Base-by-base conservation (phyloP, 2,329 filamentous ascomycete genomes). In the Pyricularia sp. region DNA sequence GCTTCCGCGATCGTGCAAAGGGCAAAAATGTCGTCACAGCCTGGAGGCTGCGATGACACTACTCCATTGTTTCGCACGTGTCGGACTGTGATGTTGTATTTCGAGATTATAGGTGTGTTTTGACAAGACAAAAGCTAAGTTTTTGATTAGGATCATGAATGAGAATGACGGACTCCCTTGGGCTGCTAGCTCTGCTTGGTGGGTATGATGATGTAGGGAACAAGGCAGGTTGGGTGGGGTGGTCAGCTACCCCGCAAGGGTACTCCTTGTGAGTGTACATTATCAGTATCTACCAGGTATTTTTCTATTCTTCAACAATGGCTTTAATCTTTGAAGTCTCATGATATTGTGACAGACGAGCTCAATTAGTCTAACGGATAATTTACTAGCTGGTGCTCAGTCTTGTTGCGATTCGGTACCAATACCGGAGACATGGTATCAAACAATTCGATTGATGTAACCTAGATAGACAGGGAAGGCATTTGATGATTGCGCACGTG, bases 1-100 rank as follows among this genome's bases (percentile, higher is more conserved):
- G 7, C 42, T 55, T 55, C 42, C 42, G 42, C 42, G 9, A 55
- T 55, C 42, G 42, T 55, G 20, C 42, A 55, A 55, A 55, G 42
- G 42, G 59, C 14, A 25, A 68, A 74, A 71, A 80, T 81, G 77
- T 74, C 42, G 76, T 77, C 82, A 85, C 85, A 86, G 84, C 84
- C 79, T 78, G 79, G 36, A 71, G 76, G 84, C 85, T 79, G 85
- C 77, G 80, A 55, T 55, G 42, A 63, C 59, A 63, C 28, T 63
- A 63, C 59, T 63, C 59, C 59, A 63, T 63, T 63, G 25, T 63
- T 28, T 61, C 25, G 79, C 78, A 76, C 75, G 79, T 81, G 81
- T 10, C 25, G 58, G 58, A 61, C n/a, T 63, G 17, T 55, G 59
- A 63, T 63, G 59, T 28, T 63, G 20, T 12, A n/a, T 9, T 26